Evolutionary conservation across 2,329 filamentous ascomycete species (phyloP), one percentile per base, ranked within the genome.

Genomic region (Didymellaceae sp.): DNA sequence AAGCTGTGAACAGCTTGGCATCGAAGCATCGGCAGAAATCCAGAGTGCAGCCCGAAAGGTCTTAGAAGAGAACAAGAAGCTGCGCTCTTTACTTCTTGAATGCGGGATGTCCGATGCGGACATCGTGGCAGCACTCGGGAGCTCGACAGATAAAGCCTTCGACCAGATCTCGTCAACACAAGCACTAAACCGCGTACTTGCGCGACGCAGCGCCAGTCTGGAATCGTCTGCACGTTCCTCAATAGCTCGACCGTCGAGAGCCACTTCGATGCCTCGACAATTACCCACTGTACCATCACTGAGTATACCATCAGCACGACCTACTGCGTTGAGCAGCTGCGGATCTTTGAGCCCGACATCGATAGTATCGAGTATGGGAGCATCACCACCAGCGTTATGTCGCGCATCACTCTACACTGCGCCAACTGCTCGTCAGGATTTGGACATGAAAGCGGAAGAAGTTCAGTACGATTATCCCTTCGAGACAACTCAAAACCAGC

Each of bases 21-120:
- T 88, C 39, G 82, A 87, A 63, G 88, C 86, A 3, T 87, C 85
- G 1, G 77, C 81, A n/a, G 87, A 90, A 65, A 84, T 91, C 9
- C 89, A 91, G 66, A 75, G 80, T 41, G 88, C 87, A 0, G 88
- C 88, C 2, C 78, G 86, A 47, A 82, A 76, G 45, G 88, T 91
- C 2, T 80, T 84, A 4, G 84, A 87, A 13, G 87, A 92, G 70
- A 91, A 91, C 68, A 80, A 75, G 51, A 81, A 81, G 44, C 76
- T 91, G 47, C 79, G 86, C 17, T 74, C 74, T 13, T 75, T 91
- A 14, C 77, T 90, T 25, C 75, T 77, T 42, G 73, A 79, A 33
- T 76, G 82, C 58, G 86, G 87, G 3, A 74, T 88, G 17, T 70
- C 74, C 32, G 82, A 86, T 52, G 74, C 78, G 6, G 80, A 82